phyloP scores from a whole-genome alignment of 2,329 filamentous ascomycete species.

The Diaporthe vaccinii region DNA sequence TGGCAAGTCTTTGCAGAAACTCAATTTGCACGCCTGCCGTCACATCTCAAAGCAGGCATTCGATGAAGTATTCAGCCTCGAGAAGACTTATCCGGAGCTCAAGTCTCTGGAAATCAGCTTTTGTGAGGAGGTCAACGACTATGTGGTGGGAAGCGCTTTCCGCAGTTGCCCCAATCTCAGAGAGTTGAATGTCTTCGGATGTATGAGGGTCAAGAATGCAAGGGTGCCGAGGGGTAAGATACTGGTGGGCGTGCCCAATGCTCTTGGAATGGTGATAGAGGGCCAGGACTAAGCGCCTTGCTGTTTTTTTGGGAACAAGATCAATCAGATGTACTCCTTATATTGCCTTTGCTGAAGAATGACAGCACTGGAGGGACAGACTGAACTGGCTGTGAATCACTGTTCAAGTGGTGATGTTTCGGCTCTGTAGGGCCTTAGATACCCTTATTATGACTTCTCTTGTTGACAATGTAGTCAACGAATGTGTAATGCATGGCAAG shows the following conservation, averaged over 20 bases:
- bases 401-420: background rate
- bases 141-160: conserved; percentile 74
- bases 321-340: background rate
- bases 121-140: conserved; percentile 76
- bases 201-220: conserved; percentile 71
- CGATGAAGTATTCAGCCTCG: conserved; percentile 76
- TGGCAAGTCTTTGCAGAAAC: conserved; percentile 70
- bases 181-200: conserved; percentile 74
- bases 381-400: background rate
- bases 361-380: background rate
- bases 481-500: background rate
- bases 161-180: conserved; percentile 71
- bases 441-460: background rate
- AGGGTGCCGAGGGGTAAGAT: conserved; percentile 68
- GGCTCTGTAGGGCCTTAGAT: conserved; percentile 10
- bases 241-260: conserved; percentile 70
- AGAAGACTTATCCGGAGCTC: conserved; percentile 75
- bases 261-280: conserved; percentile 71
- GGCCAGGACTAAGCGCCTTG: conserved; percentile 51
- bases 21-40: conserved; percentile 88
- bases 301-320: no score
- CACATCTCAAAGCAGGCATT: conserved; percentile 83
- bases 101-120: conserved; percentile 83
- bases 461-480: background rate
- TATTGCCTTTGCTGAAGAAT: background rate